These are phyloP conservation scores for Paramecium octaurelia DNA, from an alignment of 73 alveolate species.

Conservation along the genomic window DNA sequence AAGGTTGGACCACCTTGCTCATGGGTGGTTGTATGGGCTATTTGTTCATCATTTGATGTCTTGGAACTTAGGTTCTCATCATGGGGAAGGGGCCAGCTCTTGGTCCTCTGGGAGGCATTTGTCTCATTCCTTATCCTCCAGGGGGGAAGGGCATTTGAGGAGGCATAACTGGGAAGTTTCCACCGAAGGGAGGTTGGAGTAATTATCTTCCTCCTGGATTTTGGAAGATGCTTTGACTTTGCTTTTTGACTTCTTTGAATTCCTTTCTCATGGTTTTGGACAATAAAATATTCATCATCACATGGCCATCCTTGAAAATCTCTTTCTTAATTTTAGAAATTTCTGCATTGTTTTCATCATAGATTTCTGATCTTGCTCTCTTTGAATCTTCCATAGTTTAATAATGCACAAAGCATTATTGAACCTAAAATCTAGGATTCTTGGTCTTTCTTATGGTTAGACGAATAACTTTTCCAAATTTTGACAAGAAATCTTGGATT, in stretches of 20 bases:
- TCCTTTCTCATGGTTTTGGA: conserved; percentile 45
- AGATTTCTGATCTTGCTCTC: conserved; percentile 52
- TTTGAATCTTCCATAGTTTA: conserved; percentile 40
- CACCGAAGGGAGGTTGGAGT: background rate
- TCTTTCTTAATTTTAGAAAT: background rate
- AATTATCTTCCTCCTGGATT: conserved; percentile 23
- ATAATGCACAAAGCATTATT: conserved; percentile 40
- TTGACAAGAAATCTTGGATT: background rate
- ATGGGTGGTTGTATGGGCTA: background rate
- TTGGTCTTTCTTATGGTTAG: conserved; percentile 7
- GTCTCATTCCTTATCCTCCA: background rate
- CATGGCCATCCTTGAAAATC: conserved; percentile 26
- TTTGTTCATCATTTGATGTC: background rate
- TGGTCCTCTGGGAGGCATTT: background rate
- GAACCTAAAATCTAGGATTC: background rate
- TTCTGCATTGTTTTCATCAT: background rate
- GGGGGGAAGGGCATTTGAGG: conserved; percentile 9
- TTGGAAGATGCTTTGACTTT: background rate
- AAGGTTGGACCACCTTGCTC: background rate
- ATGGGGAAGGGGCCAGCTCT: background rate
- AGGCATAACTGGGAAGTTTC: background rate
- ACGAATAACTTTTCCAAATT: conserved; percentile 36
- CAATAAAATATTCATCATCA: conserved; percentile 10
- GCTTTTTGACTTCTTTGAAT: conserved; percentile 27
- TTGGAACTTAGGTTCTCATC: background rate